Conservation (phyloP, 2,329 filamentous ascomycete genomes). For the Clathrospora elynae region DNA sequence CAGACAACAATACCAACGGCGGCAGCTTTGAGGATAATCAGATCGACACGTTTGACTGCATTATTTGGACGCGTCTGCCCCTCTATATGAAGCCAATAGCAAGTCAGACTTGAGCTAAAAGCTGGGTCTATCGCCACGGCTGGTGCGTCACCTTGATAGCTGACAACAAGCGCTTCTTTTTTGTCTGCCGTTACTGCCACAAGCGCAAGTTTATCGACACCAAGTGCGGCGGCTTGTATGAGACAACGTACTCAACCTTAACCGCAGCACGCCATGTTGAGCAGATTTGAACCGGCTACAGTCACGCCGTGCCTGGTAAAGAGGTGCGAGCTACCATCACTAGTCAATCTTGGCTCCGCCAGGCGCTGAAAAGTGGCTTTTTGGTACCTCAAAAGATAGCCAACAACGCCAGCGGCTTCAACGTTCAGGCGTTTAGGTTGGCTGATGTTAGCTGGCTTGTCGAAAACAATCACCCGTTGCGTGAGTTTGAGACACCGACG, state of each 20-base stretch:
- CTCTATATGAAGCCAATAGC: constrained; percentile 3
- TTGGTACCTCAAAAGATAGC: neutral
- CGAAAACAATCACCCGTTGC: constrained; percentile 4
- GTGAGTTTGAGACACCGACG: constrained; percentile 4
- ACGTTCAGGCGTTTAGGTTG: neutral
- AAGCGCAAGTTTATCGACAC: constrained; percentile 4
- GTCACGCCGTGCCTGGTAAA: neutral
- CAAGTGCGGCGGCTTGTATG: neutral
- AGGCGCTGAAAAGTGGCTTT: neutral
- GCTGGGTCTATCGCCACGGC: constrained; percentile 3
- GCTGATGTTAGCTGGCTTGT: constrained; percentile 5
- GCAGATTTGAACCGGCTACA: neutral
- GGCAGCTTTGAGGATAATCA: constrained; percentile 1
- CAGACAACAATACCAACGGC: neutral
- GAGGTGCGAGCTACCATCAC: neutral
- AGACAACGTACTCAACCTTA: constrained; percentile 1
- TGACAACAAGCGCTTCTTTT: neutral
- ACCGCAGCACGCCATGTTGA: constrained; percentile 2
- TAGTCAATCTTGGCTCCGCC: neutral
- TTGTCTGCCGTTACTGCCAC: constrained; percentile 6
- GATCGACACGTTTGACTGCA: constrained; percentile 4
- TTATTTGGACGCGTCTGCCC: constrained; percentile 3
- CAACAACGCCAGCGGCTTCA: constrained; percentile 1
- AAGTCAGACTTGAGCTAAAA: neutral
- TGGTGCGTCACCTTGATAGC: constrained; percentile 2